phyloP scores from a whole-genome alignment of 2,329 filamentous ascomycete genomes.

The Atkinsonella texensis region DNA sequence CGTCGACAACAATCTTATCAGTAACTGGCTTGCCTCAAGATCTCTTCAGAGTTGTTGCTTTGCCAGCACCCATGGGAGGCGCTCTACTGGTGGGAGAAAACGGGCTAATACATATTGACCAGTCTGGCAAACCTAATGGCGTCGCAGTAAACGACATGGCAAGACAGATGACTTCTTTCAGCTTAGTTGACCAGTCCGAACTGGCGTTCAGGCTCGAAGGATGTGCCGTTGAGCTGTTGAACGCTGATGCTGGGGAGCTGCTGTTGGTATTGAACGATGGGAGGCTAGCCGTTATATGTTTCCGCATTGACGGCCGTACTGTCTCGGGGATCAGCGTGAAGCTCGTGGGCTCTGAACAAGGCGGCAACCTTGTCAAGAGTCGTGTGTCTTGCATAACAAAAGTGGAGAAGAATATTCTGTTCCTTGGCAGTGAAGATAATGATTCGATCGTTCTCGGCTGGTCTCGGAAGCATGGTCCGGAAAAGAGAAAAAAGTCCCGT shows the following conservation, averaged over 20 bases:
- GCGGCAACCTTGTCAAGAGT: constrained; percentile 49
- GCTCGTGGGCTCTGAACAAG: constrained; percentile 47
- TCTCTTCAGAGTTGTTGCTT: constrained; percentile 66
- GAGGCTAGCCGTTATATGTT: constrained; percentile 60
- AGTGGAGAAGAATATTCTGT: constrained; percentile 58
- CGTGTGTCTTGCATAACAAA: constrained; percentile 57
- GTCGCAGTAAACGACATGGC: constrained; percentile 89
- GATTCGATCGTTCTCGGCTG: constrained; percentile 77
- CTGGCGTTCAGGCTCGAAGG: constrained; percentile 71
- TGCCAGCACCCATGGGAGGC: constrained; percentile 80
- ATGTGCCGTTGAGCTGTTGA: constrained; percentile 65
- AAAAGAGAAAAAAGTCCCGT: constrained; percentile 53
- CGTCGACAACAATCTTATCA: constrained; percentile 84
- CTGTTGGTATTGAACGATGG: constrained; percentile 73
- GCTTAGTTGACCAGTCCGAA: constrained; percentile 74
- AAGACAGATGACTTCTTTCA: constrained; percentile 69
- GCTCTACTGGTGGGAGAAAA: constrained; percentile 79
- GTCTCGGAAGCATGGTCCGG: constrained; percentile 52
- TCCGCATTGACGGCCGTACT: constrained; percentile 80
- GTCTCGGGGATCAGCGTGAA: constrained; percentile 77
- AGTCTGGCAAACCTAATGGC: constrained; percentile 85
- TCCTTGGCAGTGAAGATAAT: constrained; percentile 73
- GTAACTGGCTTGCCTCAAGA: constrained; percentile 79
- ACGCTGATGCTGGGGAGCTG: constrained; percentile 67
- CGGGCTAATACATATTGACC: constrained; percentile 88